These are phyloP conservation scores for Skeletonema marinoi DNA, from an alignment of 108 stramenopile species.

Conservation along the genomic window DNA sequence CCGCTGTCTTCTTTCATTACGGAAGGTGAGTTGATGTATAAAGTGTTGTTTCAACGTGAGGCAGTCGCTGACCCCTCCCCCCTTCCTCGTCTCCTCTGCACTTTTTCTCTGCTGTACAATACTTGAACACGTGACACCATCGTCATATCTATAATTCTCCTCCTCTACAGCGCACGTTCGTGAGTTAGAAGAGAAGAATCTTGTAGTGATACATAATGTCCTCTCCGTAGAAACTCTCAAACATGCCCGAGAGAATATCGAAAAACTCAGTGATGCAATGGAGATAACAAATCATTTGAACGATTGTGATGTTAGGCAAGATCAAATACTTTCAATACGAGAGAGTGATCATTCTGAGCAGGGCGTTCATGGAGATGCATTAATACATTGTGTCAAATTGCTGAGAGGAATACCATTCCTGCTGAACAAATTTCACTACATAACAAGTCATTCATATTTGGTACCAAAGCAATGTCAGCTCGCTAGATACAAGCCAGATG, in stretches of 20 bases:
- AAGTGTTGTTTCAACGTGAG: neutral
- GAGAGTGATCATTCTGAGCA: conserved; percentile 4
- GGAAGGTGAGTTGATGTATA: conserved; percentile 6
- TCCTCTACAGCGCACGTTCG: conserved; percentile 6
- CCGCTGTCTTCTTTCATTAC: conserved; percentile 15
- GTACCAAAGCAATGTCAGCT: conserved; percentile 48
- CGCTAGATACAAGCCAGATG: conserved; percentile 23
- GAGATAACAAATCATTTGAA: neutral
- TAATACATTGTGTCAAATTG: conserved; percentile 21
- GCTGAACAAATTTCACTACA: conserved; percentile 15
- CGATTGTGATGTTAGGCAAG: conserved; percentile 1
- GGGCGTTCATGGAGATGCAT: conserved; percentile 13
- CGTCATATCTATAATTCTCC: neutral
- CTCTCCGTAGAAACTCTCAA: conserved; percentile 6
- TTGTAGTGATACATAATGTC: conserved; percentile 33
- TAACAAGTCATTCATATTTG: neutral
- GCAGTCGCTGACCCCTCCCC: neutral
- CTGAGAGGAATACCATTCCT: conserved; percentile 24
- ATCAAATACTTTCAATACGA: conserved; percentile 17
- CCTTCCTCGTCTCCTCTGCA: neutral
- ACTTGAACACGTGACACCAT: neutral
- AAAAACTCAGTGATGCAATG: neutral
- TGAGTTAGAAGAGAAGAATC: conserved; percentile 14
- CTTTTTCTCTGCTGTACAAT: neutral
- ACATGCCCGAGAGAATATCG: conserved; percentile 12